phyloP scores from a whole-genome alignment of 2,329 filamentous ascomycete genomes.

The Davidsoniella neocaledoniae region DNA sequence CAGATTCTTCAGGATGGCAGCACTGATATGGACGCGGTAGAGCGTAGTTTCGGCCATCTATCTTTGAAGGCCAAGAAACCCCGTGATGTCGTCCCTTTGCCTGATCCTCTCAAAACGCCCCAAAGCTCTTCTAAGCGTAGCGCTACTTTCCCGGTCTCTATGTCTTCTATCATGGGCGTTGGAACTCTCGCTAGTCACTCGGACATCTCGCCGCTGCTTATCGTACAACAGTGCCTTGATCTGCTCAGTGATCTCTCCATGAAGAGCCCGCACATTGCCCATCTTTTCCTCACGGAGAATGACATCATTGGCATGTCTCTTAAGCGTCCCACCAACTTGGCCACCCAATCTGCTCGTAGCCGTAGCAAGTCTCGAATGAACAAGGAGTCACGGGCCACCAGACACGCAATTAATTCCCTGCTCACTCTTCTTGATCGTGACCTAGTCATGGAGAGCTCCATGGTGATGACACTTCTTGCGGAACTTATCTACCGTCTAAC shows the following conservation, averaged over 20 bases:
- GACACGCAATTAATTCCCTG: conserved; percentile 83
- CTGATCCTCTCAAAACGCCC: conserved; percentile 53
- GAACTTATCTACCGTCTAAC: conserved; percentile 79
- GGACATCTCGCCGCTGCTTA: conserved; percentile 83
- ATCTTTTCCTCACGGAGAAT: conserved; percentile 88
- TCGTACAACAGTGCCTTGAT: conserved; percentile 87
- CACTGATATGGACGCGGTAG: conserved; percentile 79
- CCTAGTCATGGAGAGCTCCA: conserved; percentile 90
- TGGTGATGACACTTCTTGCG: conserved; percentile 87
- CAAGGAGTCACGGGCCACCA: conserved; percentile 69
- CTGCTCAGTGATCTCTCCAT: conserved; percentile 69
- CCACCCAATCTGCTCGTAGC: conserved; percentile 19
- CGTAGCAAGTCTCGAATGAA: conserved; percentile 34
- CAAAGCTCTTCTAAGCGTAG: conserved; percentile 56
- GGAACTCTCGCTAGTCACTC: conserved; percentile 41
- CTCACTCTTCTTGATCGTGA: conserved; percentile 80
- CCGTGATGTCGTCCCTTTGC: conserved; percentile 38
- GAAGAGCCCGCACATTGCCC: conserved; percentile 73
- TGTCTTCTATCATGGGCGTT: conserved; percentile 17
- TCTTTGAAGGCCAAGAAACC: conserved; percentile 79
- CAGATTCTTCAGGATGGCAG: conserved; percentile 93
- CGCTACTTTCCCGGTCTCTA: conserved; percentile 35
- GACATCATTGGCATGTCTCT: conserved; percentile 57
- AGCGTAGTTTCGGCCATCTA: conserved; percentile 85
- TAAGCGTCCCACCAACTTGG: conserved; percentile 64